Evolutionary conservation across 139 green algal species (phyloP).

Genomic region (Dunaliella primolecta): DNA sequence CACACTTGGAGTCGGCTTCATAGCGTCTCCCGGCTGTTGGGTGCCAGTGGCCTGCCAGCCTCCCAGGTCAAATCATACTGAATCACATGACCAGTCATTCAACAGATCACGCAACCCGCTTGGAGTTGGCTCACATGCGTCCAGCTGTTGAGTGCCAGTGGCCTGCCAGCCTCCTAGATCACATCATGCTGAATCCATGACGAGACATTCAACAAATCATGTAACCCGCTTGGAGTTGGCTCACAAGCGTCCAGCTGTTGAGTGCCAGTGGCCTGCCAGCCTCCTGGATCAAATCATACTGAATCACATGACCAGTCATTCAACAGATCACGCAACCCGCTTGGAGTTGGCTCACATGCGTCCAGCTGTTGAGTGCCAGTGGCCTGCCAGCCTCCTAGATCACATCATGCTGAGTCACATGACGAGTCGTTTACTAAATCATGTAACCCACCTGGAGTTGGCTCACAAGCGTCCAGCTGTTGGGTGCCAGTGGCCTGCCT

Average conservation of each 20-base stretch:
- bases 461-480: constrained; percentile 28
- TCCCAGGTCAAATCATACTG: no score
- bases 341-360: constrained; percentile 29
- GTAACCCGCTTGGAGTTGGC: constrained; percentile 27
- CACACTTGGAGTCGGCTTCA: constrained; percentile 32
- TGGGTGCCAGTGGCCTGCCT: constrained; percentile 24
- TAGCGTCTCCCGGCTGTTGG: constrained; percentile 23
- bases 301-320: no score
- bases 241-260: constrained; percentile 25
- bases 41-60: constrained; percentile 27
- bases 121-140: constrained; percentile 29
- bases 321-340: no score
- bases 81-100: no score
- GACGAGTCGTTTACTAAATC: no score
- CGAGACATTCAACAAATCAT: no score
- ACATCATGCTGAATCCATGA: no score
- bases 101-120: no score
- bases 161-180: constrained; percentile 33
- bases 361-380: constrained; percentile 25
- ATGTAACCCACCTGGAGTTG: constrained; percentile 29
- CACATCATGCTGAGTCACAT: no score
- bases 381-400: constrained; percentile 33
- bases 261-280: constrained; percentile 28
- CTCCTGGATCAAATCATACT: no score
- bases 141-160: constrained; percentile 26